These are phyloP conservation scores for Pleurotus pulmonarius DNA, from an alignment of 768 basidiomycete species.

Conservation along the genomic window DNA sequence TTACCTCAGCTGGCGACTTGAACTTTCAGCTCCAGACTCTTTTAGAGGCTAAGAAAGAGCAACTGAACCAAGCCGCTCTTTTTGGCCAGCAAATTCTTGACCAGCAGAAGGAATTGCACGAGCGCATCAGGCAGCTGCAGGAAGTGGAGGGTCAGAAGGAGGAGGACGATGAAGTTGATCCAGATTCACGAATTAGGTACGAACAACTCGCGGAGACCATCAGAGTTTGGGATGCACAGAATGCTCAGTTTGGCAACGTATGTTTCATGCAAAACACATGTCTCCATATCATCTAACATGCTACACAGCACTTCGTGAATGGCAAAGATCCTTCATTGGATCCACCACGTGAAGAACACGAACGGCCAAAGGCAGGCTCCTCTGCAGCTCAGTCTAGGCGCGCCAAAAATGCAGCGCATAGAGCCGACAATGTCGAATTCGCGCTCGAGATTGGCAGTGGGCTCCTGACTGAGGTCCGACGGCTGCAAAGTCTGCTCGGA, in stretches of 20 bases:
- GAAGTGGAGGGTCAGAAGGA: constrained; percentile 62
- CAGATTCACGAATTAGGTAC: constrained; percentile 68
- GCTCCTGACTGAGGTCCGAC: constrained; percentile 84
- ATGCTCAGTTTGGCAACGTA: constrained; percentile 63
- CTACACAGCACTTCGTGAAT: constrained; percentile 35
- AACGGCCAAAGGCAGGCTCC: constrained; percentile 62
- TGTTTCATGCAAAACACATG: constrained; percentile 5
- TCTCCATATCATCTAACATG: constrained; percentile 9
- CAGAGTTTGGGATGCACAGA: constrained; percentile 75
- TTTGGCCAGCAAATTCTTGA: constrained; percentile 91
- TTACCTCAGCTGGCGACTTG: constrained; percentile 55
- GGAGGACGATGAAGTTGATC: constrained; percentile 61
- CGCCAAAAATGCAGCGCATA: constrained; percentile 88
- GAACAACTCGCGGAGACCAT: constrained; percentile 75
- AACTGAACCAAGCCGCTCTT: constrained; percentile 87
- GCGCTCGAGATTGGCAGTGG: constrained; percentile 97
- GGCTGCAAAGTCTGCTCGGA: constrained; percentile 84
- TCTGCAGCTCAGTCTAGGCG: constrained; percentile 84
- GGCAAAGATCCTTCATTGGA: constrained; percentile 50
- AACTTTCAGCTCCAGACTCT: constrained; percentile 63
- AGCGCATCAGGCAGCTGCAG: constrained; percentile 79
- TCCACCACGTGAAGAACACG: constrained; percentile 55
- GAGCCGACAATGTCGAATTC: constrained; percentile 92
- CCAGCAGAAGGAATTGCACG: constrained; percentile 92
- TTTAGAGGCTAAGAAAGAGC: constrained; percentile 87